Evolutionary conservation across 495 filamentous ascomycete species (phyloP), one percentile per base, ranked within the genome.

Genomic region (Podospora appendiculata): DNA sequence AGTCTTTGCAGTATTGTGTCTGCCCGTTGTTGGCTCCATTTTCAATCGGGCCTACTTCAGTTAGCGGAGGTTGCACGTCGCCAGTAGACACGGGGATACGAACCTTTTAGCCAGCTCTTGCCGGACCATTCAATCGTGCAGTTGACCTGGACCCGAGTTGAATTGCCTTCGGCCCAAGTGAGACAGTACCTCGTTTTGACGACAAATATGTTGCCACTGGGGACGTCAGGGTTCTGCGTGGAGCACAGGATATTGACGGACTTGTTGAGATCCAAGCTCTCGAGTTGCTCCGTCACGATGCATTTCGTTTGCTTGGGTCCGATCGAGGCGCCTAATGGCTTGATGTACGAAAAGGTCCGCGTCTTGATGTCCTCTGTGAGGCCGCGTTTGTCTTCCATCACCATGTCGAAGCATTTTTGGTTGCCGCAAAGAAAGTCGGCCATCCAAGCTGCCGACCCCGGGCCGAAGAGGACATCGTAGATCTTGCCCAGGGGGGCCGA

Each of bases 71-170:
- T 53, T 46, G 53, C 51, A 53, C 46, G 25, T 17, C 10, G 10
- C 12, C 34, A 18, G 43, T 10, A 35, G 41, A 17, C 32, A 44
- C 33, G 17, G 25, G 16, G 8, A 34, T 12, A 13, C 52, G 32
- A 79, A 96, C 92, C 89, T 74, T 95, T 97, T 39, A 97, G 66
- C 93, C 94, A 99, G 71, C 89, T 95, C 76, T 99, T 99, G 50
- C 93, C 91, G 0, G 86, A 82, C 93, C 93, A 99, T 62, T 97
- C 93, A 45, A 97, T 87, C 0, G 84, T 84, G 67, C 88, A 96
- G 51, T 83, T 95, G 67, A 89, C 82, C 25, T 91, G 76, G 32
- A 99, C 70, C 34, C 88, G 79, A 0, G 94, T 99, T 19, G 83
- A 72, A 57, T 94, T 94, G 50, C 80, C 83, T 32, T 93, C 76